Base-by-base conservation (phyloP, 371 early-diverging fungal genomes). In the Mucor saturninus region DNA sequence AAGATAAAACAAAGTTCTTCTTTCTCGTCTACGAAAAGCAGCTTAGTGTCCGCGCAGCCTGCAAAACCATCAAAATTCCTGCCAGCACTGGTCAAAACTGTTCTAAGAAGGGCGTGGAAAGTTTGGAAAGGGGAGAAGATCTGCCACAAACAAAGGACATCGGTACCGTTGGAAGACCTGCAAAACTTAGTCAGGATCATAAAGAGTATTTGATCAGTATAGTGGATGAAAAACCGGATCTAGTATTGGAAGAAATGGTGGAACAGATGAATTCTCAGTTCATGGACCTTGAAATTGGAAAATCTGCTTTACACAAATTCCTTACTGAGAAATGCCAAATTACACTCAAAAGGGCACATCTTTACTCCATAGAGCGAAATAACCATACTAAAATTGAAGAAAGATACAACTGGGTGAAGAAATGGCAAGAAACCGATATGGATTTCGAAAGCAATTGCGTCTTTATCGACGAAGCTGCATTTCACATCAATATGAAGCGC, bases 301-400 rank as follows among this genome's bases (percentile, higher is more conserved):
- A 69, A 42, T 59, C 54, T 46, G 35, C 59, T 38, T 30, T 67
- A 8, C 49, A 69, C 56, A 55, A 68, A 40, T 69, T 66, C 42
- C 45, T 69, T 31, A 73, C 52, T 14, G 58, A 66, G 39, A 58
- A 73, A 38, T 73, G 70, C 59, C 64, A 62, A 28, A 61, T 69
- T 10, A 54, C 51, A 43, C 54, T 74, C 11, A 68, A 68, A 37
- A 50, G 68, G 13, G 71, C 69, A n/a, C 50, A 69, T 15, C 58
- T 67, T 42, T 50, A 67, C 37, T 35, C 64, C 39, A 56, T 63
- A 32, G 72, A 68, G 49, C 48, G 57, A 62, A 73, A 65, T 54
- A 65, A 54, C 26, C 56, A 37, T 8, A 53, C 64, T 32, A 65
- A 67, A 57, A 60, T 74, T 40, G 45, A 64, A 62, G 67, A 57